Percentiles rank a stretch among this genome's conserved stretches.
These are phyloP conservation scores for Marasmius oreades DNA, from an alignment of 1,284 basidiomycete genomes.

Conservation along the genomic window DNA sequence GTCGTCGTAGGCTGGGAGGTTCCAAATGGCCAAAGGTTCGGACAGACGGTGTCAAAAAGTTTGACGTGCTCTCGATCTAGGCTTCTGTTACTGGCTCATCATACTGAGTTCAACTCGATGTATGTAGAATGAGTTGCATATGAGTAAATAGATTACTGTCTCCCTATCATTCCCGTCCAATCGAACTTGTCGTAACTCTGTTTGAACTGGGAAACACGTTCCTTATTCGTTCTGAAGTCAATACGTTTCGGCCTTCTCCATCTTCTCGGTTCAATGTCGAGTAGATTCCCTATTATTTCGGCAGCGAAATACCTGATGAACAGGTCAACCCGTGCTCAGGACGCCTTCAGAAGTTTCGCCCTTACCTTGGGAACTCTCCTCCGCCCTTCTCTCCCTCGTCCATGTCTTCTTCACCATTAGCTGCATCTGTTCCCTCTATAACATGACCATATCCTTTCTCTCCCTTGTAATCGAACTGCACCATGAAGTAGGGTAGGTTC, in stretches of 20 bases:
- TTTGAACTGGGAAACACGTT: slow-evolving; percentile 67
- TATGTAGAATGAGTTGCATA: no score
- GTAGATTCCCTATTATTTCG: slow-evolving; percentile 90
- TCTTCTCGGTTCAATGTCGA: slow-evolving; percentile 84
- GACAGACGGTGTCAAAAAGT: no score
- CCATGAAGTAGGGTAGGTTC: slow-evolving; percentile 97
- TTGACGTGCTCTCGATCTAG: no score
- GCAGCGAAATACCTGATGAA: slow-evolving; percentile 84
- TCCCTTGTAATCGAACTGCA: slow-evolving; percentile 96
- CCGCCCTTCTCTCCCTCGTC: slow-evolving; percentile 88
- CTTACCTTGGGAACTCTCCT: slow-evolving; percentile 83
- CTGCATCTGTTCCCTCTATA: slow-evolving; percentile 82
- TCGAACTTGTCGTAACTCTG: slow-evolving; percentile 70
- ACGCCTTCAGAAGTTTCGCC: slow-evolving; percentile 9
- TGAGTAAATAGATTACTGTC: slow-evolving; percentile 14
- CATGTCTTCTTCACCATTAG: slow-evolving; percentile 61
- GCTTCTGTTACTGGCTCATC: no score
- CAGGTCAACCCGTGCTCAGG: background rate
- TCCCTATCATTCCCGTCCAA: slow-evolving; percentile 73
- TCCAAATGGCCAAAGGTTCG: no score
- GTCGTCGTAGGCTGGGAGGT: no score
- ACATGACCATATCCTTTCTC: slow-evolving; percentile 97
- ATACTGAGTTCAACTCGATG: no score
- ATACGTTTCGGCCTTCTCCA: slow-evolving; percentile 82
- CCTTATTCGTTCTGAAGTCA: slow-evolving; percentile 68